These are phyloP conservation scores for Hagleromyces aurorensis DNA, from an alignment of 805 yeast species.

Conservation along the genomic window DNA sequence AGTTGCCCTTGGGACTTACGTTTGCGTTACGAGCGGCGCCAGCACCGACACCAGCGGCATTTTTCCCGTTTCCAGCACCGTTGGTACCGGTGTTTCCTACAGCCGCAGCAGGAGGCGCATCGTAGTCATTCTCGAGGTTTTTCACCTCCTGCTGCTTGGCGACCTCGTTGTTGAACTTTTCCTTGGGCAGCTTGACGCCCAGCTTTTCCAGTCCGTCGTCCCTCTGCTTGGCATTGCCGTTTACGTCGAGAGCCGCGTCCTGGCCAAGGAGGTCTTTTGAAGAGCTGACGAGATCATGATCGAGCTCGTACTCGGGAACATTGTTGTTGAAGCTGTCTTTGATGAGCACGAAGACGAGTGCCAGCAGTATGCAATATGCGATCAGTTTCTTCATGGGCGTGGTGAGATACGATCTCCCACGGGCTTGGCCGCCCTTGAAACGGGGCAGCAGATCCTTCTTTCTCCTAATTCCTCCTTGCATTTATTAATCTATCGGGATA, in stretches of 20 bases:
- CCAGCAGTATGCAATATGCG: conserved; percentile 31
- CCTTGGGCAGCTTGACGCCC: conserved; percentile 16
- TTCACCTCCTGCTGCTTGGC: conserved; percentile 26
- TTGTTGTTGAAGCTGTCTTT: conserved; percentile 13
- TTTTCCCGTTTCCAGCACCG: conserved; percentile 2
- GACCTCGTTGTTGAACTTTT: conserved; percentile 25
- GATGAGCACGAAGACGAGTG: conserved; percentile 29
- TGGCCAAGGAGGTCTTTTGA: conserved; percentile 1
- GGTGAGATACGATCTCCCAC: conserved; percentile 31
- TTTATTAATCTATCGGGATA: conserved; percentile 6
- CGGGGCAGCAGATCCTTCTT: conserved; percentile 37
- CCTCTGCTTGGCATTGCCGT: conserved; percentile 2
- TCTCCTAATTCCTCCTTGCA: conserved; percentile 31
- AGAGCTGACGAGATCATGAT: conserved; percentile 16
- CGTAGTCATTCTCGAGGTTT: conserved; percentile 21
- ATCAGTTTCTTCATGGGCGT: conserved; percentile 42
- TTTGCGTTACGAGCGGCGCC: not conserved
- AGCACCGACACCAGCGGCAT: conserved; percentile 4
- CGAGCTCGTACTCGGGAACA: conserved; percentile 24
- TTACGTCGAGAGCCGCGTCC: not conserved
- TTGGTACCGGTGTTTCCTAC: conserved; percentile 7
- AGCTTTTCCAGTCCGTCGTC: conserved; percentile 8
- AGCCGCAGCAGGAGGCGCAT: conserved; percentile 11
- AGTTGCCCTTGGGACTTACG: too few species aligned
- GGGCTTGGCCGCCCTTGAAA: conserved; percentile 16